These are phyloP conservation scores for Cystobasidium onofrii DNA, from an alignment of 768 basidiomycete species.

Conservation along the genomic window DNA sequence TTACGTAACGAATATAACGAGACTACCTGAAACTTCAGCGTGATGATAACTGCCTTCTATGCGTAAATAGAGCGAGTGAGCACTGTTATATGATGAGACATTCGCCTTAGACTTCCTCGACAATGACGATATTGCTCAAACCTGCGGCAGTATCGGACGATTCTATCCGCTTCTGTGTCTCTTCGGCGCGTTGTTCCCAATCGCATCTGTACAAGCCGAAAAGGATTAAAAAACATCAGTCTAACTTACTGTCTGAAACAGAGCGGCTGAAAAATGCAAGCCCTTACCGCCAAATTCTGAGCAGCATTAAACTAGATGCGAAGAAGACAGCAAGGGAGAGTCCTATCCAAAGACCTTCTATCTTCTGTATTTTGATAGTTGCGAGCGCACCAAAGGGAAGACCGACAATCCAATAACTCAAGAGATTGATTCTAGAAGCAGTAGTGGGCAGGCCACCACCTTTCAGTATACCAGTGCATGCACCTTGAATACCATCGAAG, in stretches of 20 bases:
- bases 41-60: no score
- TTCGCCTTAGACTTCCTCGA: neutral
- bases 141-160: neutral
- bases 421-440: constrained; percentile 7
- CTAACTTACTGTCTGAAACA: neutral
- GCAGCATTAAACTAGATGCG: neutral
- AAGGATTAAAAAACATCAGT: neutral
- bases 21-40: no score
- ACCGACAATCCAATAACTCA: constrained; percentile 21
- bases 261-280: neutral
- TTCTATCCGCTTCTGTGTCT: constrained; percentile 4
- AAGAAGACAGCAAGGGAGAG: constrained; percentile 12
- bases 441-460: constrained; percentile 17
- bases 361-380: neutral
- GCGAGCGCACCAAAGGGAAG: constrained; percentile 12
- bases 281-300: neutral
- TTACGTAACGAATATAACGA: no score
- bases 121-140: neutral
- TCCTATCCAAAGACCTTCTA: constrained; percentile 15
- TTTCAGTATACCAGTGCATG: neutral
- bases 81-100: no score
- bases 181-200: constrained; percentile 2
- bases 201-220: neutral
- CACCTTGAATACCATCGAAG: constrained; percentile 26
- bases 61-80: no score